Conservation (phyloP, 148 eudicot species). For the Persicaria maculosa region DNA sequence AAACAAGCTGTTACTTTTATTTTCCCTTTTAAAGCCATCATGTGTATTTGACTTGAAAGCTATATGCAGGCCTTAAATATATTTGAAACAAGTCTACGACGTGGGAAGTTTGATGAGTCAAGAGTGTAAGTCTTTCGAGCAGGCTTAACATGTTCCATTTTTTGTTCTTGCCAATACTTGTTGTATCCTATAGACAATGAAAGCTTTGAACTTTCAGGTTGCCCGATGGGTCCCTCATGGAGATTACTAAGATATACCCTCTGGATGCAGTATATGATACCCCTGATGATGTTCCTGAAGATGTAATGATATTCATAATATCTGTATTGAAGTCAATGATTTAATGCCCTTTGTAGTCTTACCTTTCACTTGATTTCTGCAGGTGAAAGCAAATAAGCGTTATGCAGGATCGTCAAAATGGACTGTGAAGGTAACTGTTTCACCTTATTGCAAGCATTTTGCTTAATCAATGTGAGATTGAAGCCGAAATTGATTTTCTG, state of each 20-base stretch:
- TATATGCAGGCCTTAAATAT: conserved; percentile 72
- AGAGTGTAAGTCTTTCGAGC: conserved; percentile 49
- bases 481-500: background rate
- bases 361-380: conserved; percentile 23
- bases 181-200: conserved; percentile 5
- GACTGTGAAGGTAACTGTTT: conserved; percentile 68
- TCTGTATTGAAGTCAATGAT: background rate
- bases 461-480: background rate
- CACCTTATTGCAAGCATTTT: background rate
- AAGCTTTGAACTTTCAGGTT: conserved; percentile 40
- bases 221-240: conserved; percentile 94
- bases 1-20: background rate
- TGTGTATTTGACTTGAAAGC: background rate
- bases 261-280: conserved; percentile 86
- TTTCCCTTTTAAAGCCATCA: background rate
- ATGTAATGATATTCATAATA: conserved; percentile 37
- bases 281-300: conserved; percentile 93
- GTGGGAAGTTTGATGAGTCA: conserved; percentile 94
- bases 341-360: background rate
- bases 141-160: background rate
- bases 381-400: conserved; percentile 84
- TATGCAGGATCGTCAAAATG: conserved; percentile 87
- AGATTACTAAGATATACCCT: conserved; percentile 80
- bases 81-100: conserved; percentile 84
- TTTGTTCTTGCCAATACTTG: background rate